Percentiles rank a stretch among this genome's conserved stretches.
phyloP scores from a whole-genome alignment of 2,329 filamentous ascomycete genomes.

The Talaromyces piceae region DNA sequence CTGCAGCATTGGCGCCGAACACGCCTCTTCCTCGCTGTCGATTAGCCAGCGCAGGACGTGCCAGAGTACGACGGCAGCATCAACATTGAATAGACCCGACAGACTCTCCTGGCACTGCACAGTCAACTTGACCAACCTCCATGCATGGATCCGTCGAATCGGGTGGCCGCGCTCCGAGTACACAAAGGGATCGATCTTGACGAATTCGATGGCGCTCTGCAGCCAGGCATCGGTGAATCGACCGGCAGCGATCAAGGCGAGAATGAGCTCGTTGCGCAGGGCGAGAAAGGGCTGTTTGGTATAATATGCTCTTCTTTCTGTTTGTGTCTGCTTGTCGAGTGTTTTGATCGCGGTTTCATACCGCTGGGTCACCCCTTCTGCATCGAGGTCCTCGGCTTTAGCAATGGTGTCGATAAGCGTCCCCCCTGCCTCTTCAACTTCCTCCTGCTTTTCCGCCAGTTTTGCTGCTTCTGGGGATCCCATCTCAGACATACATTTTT shows the following conservation, averaged over 20 bases:
- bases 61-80: constrained; percentile 28
- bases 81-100: constrained; percentile 15
- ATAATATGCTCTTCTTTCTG: constrained; percentile 34
- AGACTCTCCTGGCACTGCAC: not conserved
- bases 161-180: constrained; percentile 46
- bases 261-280: constrained; percentile 47
- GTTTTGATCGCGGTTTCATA: constrained; percentile 35
- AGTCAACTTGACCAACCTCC: constrained; percentile 19
- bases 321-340: constrained; percentile 28
- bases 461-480: not conserved
- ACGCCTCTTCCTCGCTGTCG: constrained; percentile 17
- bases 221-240: constrained; percentile 43
- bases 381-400: constrained; percentile 14
- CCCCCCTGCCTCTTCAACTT: not conserved
- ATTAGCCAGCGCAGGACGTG: constrained; percentile 25
- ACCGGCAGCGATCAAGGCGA: constrained; percentile 38
- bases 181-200: constrained; percentile 45
- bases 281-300: constrained; percentile 49
- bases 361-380: constrained; percentile 26
- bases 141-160: constrained; percentile 44
- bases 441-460: too few relatives aligned
- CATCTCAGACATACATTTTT: constrained; percentile 37
- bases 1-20: constrained; percentile 25
- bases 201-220: constrained; percentile 46
- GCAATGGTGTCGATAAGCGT: constrained; percentile 10